Percentiles rank a stretch among this genome's conserved stretches.
Evolutionary conservation across 2,329 filamentous ascomycete genomes (phyloP).

Genomic region (Colletotrichum noveboracense): DNA sequence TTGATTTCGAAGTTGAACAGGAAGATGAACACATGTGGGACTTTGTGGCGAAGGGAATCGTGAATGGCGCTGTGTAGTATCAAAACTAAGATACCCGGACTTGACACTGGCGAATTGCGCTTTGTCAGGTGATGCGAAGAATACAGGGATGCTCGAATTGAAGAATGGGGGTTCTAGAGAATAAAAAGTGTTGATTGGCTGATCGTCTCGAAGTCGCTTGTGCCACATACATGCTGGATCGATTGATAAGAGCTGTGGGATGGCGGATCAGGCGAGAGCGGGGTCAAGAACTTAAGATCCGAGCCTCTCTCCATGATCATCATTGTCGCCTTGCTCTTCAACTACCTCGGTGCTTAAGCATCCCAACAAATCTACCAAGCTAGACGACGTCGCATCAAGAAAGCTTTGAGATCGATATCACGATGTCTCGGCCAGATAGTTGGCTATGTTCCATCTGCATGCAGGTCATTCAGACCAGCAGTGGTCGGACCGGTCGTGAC

Average conservation of each 20-base stretch:
- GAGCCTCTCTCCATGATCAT: fast-evolving
- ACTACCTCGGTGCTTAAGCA: background rate
- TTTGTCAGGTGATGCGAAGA: background rate
- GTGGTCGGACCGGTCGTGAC: background rate
- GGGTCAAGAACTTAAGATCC: background rate
- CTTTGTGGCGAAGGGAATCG: slow-evolving; percentile 8
- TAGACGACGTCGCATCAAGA: fast-evolving
- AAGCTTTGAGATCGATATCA: background rate
- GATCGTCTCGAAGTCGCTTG: background rate
- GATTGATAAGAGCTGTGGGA: background rate
- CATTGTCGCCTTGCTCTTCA: no score
- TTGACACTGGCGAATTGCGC: background rate
- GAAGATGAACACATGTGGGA: slow-evolving; percentile 31
- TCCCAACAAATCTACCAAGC: fast-evolving
- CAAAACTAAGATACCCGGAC: background rate
- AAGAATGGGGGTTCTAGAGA: background rate
- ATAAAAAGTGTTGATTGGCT: background rate
- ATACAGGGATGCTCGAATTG: background rate
- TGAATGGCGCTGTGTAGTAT: background rate
- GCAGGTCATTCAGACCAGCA: background rate
- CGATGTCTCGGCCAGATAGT: fast-evolving
- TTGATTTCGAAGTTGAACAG: slow-evolving; percentile 57
- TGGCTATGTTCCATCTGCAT: background rate
- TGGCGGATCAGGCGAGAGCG: fast-evolving
- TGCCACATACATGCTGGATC: background rate